A percentile compares a stretch with the other conserved stretches of the same genome.
phyloP scores from a whole-genome alignment of 176 grass and related monocot species.

The Ensete ventricosum region DNA sequence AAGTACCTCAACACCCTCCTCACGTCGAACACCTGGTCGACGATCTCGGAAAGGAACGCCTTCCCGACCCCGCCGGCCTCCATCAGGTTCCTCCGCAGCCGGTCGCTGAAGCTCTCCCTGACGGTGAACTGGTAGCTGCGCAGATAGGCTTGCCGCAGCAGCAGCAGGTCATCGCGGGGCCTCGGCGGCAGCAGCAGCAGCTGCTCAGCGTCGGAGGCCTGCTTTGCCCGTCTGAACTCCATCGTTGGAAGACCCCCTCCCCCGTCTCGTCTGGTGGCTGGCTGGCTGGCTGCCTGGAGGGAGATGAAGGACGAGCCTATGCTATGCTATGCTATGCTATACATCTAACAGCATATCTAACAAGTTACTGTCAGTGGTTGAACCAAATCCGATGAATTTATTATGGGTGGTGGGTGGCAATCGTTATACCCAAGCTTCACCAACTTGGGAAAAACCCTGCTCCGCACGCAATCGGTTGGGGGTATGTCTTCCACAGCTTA shows the following conservation, averaged over 20 bases:
- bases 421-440: neutral
- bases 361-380: neutral
- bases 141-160: conserved; percentile 37
- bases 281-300: too few relatives aligned
- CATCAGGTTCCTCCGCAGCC: neutral
- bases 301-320: too few relatives aligned
- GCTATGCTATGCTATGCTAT: too few relatives aligned
- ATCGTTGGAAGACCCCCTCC: neutral
- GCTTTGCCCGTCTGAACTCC: neutral
- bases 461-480: neutral
- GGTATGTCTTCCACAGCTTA: neutral
- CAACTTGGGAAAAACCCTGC: neutral
- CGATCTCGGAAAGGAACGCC: conserved; percentile 9
- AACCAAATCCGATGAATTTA: neutral
- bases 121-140: conserved; percentile 45
- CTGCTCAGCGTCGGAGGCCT: neutral
- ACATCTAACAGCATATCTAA: too few relatives aligned
- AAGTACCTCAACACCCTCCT: neutral
- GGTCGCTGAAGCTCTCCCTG: conserved; percentile 3
- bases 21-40: conserved; percentile 8
- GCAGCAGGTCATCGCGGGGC: conserved; percentile 16
- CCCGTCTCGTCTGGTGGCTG: too few relatives aligned
- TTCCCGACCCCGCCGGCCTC: conserved; percentile 14
- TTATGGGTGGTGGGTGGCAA: neutral
- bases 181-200: neutral